A percentile compares a stretch with the other conserved stretches of the same genome.
Conservation (phyloP, 345 rosid species). For the Limnanthes douglasii region DNA sequence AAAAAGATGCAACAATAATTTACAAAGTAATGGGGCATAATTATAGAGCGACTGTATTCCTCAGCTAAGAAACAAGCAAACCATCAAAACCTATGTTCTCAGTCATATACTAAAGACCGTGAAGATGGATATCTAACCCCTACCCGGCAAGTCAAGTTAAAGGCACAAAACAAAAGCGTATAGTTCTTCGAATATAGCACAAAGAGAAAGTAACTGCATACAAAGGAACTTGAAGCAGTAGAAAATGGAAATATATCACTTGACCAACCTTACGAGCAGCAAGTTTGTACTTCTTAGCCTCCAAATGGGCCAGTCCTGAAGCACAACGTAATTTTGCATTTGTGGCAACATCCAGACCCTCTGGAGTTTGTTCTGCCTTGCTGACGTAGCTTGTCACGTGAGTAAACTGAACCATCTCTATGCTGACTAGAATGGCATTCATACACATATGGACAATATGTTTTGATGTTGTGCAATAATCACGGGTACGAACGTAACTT, state of each 20-base stretch:
- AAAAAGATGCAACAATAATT: too few species aligned
- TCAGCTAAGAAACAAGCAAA: too few species aligned
- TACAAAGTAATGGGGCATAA: too few species aligned
- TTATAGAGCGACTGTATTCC: too few species aligned
- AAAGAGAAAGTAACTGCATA: too few species aligned
- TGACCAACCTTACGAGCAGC: conserved; percentile 91
- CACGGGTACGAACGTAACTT: conserved; percentile 79
- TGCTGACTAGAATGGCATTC: conserved; percentile 89
- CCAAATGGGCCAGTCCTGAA: conserved; percentile 88
- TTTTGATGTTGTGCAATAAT: conserved; percentile 93
- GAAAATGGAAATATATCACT: too few species aligned
- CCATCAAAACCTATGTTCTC: too few species aligned
- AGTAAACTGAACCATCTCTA: conserved; percentile 93
- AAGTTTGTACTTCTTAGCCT: conserved; percentile 76
- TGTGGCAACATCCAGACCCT: conserved; percentile 47
- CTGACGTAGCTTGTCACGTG: conserved; percentile 88
- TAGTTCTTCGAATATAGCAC: not conserved
- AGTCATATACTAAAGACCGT: not conserved
- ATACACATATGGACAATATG: conserved; percentile 90
- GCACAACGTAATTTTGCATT: conserved; percentile 76
- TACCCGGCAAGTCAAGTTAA: not conserved
- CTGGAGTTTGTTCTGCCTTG: conserved; percentile 87
- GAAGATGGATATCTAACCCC: not conserved
- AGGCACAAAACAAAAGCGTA: not conserved
- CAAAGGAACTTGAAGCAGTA: too few species aligned